Evolutionary conservation across 306 rosid species (phyloP).

Genomic region (Vigna angularis): DNA sequence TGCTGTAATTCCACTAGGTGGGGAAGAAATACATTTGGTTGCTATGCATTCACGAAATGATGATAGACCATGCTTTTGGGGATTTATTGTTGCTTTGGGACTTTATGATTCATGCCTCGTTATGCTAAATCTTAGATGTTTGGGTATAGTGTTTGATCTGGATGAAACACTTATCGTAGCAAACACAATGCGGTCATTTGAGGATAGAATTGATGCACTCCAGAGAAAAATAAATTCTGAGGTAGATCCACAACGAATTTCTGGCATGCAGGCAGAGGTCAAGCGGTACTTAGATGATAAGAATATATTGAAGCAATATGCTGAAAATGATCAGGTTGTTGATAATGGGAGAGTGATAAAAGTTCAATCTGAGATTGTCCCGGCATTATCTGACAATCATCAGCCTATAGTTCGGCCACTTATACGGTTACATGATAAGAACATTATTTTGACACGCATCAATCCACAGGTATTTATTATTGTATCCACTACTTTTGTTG

Average conservation of each 20-base stretch:
- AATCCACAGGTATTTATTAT: conserved; percentile 80
- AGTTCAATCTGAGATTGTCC: conserved; percentile 86
- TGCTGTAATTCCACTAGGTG: conserved; percentile 77
- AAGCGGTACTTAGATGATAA: conserved; percentile 93
- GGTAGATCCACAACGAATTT: conserved; percentile 78
- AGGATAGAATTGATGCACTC: conserved; percentile 93
- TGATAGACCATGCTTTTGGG: conserved; percentile 92
- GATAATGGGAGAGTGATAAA: conserved; percentile 91
- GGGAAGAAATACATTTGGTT: conserved; percentile 94
- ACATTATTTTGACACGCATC: conserved; percentile 93
- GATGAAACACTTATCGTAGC: conserved; percentile 99
- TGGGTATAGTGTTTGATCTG: conserved; percentile 97
- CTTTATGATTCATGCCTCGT: conserved; percentile 86
- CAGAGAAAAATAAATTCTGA: conserved; percentile 88
- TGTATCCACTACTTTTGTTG: conserved; percentile 24
- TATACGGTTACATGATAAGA: conserved; percentile 83
- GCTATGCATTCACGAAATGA: conserved; percentile 82
- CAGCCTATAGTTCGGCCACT: conserved; percentile 85
- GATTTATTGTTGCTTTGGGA: conserved; percentile 76
- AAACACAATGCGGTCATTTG: conserved; percentile 98
- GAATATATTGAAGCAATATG: conserved; percentile 86
- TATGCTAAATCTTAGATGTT: conserved; percentile 96
- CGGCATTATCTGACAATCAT: conserved; percentile 81
- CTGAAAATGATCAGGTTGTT: conserved; percentile 89
- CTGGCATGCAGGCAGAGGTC: conserved; percentile 89